Percentiles rank a stretch among this genome's conserved stretches.
Conservation (phyloP, 768 basidiomycete species). For the Pleurotus giganteus region DNA sequence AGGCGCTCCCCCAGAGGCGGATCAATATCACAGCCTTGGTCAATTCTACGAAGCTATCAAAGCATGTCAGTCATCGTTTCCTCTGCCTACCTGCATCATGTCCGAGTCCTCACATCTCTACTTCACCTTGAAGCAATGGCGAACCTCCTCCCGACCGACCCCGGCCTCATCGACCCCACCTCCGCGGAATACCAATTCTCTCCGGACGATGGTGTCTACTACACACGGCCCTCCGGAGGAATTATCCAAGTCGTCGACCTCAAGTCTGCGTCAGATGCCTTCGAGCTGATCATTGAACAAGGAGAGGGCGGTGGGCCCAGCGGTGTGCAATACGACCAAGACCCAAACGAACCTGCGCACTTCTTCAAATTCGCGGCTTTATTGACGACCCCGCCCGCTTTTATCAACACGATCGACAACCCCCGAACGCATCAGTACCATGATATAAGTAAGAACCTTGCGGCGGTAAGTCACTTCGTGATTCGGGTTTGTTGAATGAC, state of each 20-base stretch:
- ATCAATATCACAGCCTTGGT: constrained; percentile 14
- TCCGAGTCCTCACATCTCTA: background rate
- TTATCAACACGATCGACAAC: constrained; percentile 14
- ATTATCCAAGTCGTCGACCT: constrained; percentile 16
- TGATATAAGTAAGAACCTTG: constrained; percentile 14
- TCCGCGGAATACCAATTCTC: constrained; percentile 4
- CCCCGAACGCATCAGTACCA: constrained; percentile 19
- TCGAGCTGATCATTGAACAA: constrained; percentile 21
- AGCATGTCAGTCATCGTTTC: background rate
- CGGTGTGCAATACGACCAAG: constrained; percentile 19
- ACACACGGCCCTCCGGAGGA: background rate
- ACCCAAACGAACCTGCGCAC: constrained; percentile 16
- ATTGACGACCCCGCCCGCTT: background rate
- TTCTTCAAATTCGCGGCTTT: constrained; percentile 13
- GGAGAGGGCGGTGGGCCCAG: constrained; percentile 20
- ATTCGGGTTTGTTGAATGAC: background rate
- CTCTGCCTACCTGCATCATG: background rate
- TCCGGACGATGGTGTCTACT: background rate
- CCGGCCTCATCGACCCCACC: background rate
- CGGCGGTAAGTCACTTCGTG: background rate
- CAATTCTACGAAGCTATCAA: constrained; percentile 15
- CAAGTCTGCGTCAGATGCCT: constrained; percentile 15
- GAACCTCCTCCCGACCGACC: background rate
- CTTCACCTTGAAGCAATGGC: background rate
- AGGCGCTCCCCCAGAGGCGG: constrained; percentile 10